A percentile compares a stretch with the other conserved stretches of the same genome.
phyloP scores from a whole-genome alignment of 2,329 filamentous ascomycete species.

The Zasmidium cellare region DNA sequence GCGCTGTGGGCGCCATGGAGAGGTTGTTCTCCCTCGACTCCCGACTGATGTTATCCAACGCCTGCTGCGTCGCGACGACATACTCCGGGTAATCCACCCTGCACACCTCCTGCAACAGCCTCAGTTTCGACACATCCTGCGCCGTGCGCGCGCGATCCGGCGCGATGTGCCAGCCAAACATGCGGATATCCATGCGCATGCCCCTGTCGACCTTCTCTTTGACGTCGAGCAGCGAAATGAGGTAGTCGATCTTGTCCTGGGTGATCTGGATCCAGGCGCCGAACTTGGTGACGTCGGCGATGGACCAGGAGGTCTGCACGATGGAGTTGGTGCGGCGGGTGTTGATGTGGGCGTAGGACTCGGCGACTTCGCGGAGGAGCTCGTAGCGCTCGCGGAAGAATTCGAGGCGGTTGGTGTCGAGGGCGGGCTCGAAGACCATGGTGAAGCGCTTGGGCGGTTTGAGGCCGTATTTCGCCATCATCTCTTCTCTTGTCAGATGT shows the following conservation, averaged over 20 bases:
- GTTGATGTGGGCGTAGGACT: constrained; percentile 35
- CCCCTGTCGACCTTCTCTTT: constrained; percentile 46
- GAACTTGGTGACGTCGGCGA: constrained; percentile 44
- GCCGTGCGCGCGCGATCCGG: constrained; percentile 32
- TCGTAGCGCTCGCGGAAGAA: constrained; percentile 47
- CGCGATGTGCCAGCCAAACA: constrained; percentile 50
- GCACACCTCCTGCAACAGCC: constrained; percentile 46
- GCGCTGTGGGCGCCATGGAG: constrained; percentile 1
- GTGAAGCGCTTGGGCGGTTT: constrained; percentile 45
- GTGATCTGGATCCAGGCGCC: constrained; percentile 42
- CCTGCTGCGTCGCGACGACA: constrained; percentile 41
- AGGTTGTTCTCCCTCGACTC: constrained; percentile 27
- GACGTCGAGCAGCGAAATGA: constrained; percentile 45
- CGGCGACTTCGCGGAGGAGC: constrained; percentile 41
- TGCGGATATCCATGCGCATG: constrained; percentile 46
- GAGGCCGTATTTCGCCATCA: constrained; percentile 49
- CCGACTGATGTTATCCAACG: constrained; percentile 44
- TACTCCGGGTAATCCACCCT: constrained; percentile 47
- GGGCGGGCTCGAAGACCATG: constrained; percentile 39
- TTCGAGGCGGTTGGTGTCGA: constrained; percentile 47
- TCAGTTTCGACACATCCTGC: constrained; percentile 44
- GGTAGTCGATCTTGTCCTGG: constrained; percentile 44
- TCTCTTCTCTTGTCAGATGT: constrained; percentile 40
- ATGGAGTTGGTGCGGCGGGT: constrained; percentile 32
- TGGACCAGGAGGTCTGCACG: constrained; percentile 40